Evolutionary conservation across 495 filamentous ascomycete genomes (phyloP), one percentile per base, ranked within the genome.

Genomic region (Penicillium coprophilum): DNA sequence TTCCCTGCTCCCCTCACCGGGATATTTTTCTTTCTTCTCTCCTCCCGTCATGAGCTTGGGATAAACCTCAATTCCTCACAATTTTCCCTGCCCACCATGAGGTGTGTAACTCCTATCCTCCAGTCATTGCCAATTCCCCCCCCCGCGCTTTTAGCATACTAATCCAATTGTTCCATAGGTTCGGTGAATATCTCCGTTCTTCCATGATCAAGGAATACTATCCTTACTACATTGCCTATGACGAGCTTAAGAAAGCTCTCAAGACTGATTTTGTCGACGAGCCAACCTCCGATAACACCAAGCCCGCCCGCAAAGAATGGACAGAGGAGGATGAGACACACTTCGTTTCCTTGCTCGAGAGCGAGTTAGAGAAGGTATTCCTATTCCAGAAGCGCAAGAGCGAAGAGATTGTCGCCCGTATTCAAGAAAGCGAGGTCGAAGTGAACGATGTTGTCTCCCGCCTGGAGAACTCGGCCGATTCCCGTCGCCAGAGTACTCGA

Each of bases 211-310:
- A 87, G 77, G 94, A 97, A 71, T 98, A 92, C 77, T 85, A 89
- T 71, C 95, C 90, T 82, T 88, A 95, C 79, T 99, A 97, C 77
- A 97, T 99, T 73, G 86, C 87, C 71, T 99, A 99, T 73, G 91
- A 97, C 62, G 89, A 87, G 56, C 83, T 99, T 45, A 99, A 99
- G 74, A 77, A 78, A 60, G 85, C 89, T 59, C 85, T 99, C 56
- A 96, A 93, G 70, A 86, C 80, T 31, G 80, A 84, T 31, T 88
- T 83, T 59, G 81, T 85, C 53, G 73, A 80, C 54, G 59, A 76
- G 41, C 80, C 80, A 2, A 78, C 79, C 11, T 76, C 80, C 30
- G 72, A 80, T 24, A 84, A 80, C 56, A 68, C 77, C 41, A 81
- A 81, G 43, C 81, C 81, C 17, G 75, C 78, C 51, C 77, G 82